Conservation (phyloP, 306 rosid species). For the Delonix regia region DNA sequence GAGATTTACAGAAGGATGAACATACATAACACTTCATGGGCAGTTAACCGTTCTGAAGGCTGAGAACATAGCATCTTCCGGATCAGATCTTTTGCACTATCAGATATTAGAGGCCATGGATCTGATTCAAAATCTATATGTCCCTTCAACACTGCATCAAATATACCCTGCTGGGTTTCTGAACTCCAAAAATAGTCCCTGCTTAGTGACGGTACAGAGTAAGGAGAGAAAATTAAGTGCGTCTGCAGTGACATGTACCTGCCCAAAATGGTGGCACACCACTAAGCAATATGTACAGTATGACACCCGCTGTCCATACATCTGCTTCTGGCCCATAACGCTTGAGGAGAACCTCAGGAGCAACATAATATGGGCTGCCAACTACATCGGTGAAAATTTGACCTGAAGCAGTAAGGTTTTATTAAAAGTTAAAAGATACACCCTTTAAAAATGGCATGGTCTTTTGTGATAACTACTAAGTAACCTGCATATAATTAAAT, state of each 20-base stretch:
- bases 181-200: constrained; percentile 46
- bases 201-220: constrained; percentile 36
- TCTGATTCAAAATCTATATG: constrained; percentile 90
- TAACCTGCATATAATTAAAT: constrained; percentile 9
- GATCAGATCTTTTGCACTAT: constrained; percentile 84
- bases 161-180: constrained; percentile 98
- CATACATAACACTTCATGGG: constrained; percentile 94
- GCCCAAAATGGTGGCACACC: constrained; percentile 99
- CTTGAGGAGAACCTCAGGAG: constrained; percentile 98
- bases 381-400: constrained; percentile 95
- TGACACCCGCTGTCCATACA: constrained; percentile 97
- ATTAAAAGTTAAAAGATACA: constrained; percentile 36
- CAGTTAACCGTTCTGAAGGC: constrained; percentile 81
- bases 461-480: constrained; percentile 19
- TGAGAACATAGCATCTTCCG: constrained; percentile 82
- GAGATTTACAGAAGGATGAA: constrained; percentile 39
- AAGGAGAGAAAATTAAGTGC: constrained; percentile 31
- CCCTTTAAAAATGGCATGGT: constrained; percentile 11
- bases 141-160: constrained; percentile 94
- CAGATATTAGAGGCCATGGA: constrained; percentile 91
- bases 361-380: constrained; percentile 97
- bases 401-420: constrained; percentile 50
- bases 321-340: constrained; percentile 95
- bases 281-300: constrained; percentile 83
- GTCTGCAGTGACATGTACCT: constrained; percentile 50